Base-by-base conservation (phyloP, 148 eudicot species). In the Amaranthus cruentus region DNA sequence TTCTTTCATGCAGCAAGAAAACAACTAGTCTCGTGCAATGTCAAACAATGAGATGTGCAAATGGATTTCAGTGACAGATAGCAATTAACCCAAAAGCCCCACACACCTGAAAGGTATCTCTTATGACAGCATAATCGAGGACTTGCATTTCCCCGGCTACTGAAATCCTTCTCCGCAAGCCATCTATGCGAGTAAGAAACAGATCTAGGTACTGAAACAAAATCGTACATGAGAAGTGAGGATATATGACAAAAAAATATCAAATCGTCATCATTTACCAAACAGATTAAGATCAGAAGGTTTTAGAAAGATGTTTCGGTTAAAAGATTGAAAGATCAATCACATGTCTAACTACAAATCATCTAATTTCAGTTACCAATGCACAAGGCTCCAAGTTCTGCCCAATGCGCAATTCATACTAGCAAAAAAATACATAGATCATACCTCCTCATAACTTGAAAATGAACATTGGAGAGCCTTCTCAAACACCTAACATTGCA, bases 371-470 rank as follows among this genome's bases (percentile, higher is more conserved):
- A 48, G 2, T 6, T 53, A 7, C 15, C 3, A 38, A 53, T 53
- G 71, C 71, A 68, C 21, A 28, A 52, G 46, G 59, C n/a, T 53
- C 46, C 15, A 68, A 3, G 46, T 7, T 28, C 56, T 52, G 4
- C 28, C 10, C 42, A 49, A 43, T 62, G 57, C 7, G 69, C 57
- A 74, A 49, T 48, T 51, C 4, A 21, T 43, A 73, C 43, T 4
- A 28, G 52, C 7, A 47, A 58, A 28, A 61, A n/a, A 14, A 28
- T 71, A 55, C 54, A 77, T n/a, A 62, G 58, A 74, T 67, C 44
- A 68, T 88, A 94, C 98, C 98, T 95, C 98, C 51, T 91, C 96
- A 8, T 85, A 86, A 87, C 90, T 87, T 51, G 90, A 85, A 78
- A 95, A 90, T 48, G 96, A 88, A 84, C 93, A 91, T 55, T 72